Evolutionary conservation across 2,329 filamentous ascomycete species (phyloP), one percentile per base, ranked within the genome.

Genomic region (Neobulgaria alba): DNA sequence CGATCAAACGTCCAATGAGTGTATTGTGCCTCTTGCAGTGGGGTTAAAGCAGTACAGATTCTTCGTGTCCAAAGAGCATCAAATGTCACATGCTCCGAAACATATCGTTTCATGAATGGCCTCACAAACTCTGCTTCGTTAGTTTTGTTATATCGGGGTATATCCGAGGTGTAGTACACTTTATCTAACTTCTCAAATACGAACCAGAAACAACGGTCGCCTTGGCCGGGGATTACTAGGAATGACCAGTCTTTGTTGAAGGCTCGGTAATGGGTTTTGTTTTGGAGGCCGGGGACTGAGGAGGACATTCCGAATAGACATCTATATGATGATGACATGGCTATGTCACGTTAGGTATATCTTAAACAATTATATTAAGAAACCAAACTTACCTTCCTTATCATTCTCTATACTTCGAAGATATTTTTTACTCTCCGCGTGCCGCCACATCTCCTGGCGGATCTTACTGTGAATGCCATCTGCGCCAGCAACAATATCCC

Each of bases 391-490:
- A 50, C 50, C 41, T 5, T 42, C 43, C 26, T 36, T 36, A 30
- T 47, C 41, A 7, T 46, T 40, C 15, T 33, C 20, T 15, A 42
- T 34, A 15, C 35, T 16, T 8, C 29, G 38, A 20, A 46, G 38
- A 7, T 33, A 19, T 10, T 37, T 38, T 20, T 33, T 20, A 10
- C 33, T 14, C 14, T 47, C 42, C 7, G 40, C 44, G 10, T 38
- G 23, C 19, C 39, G 41, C 36, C 43, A 10, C 52, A 55, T 56
- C 14, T 36, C 35, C 10, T 21, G 15, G 8, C 51, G 41, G 3
- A 54, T 45, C 3, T 19, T 36, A 38, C 53, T 56, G 41, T 52
- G 51, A 10, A 55, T 38, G 8, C 55, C 55, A 43, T 57, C 55
- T 10, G 54, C 51, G 1, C 54, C 55, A 33, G 55, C 51, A 12